A percentile compares a stretch with the other conserved stretches of the same genome.
phyloP scores from a whole-genome alignment of 2,329 filamentous ascomycete genomes.

The Colletotrichum liriopes region DNA sequence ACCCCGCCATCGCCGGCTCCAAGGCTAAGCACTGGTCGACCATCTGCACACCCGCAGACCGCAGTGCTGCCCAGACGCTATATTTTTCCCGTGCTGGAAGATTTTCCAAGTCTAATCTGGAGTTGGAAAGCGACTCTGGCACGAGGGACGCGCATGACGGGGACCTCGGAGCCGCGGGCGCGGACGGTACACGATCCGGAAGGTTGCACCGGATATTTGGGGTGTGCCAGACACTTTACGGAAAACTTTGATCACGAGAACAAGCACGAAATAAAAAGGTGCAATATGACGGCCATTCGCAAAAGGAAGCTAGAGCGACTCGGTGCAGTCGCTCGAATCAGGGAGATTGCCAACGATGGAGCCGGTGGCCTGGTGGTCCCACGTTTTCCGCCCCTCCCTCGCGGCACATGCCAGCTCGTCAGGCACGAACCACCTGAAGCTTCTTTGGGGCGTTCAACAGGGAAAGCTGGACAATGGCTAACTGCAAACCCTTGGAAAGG shows the following conservation, averaged over 20 bases:
- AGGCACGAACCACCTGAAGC: neutral
- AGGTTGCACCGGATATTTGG: constrained; percentile 4
- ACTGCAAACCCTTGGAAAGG: neutral
- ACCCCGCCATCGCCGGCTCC: neutral
- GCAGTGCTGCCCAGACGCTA: neutral
- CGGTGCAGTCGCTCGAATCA: constrained; percentile 5
- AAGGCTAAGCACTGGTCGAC: constrained; percentile 8
- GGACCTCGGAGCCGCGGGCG: constrained; percentile 24
- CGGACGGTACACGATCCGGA: neutral
- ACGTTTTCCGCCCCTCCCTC: neutral
- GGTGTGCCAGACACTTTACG: constrained; percentile 1
- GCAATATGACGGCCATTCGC: no score
- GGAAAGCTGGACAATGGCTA: neutral
- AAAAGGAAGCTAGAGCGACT: neutral
- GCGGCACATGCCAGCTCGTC: neutral
- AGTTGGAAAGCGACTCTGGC: neutral
- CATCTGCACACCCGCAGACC: neutral
- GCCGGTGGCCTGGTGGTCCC: neutral
- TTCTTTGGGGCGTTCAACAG: neutral
- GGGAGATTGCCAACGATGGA: neutral
- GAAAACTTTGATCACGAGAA: neutral
- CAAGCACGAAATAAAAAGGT: neutral
- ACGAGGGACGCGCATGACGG: constrained; percentile 2
- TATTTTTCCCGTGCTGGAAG: constrained; percentile 32
- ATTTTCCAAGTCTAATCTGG: neutral